A percentile compares a stretch with the other conserved stretches of the same genome.
These are phyloP conservation scores for Vanderwaltozyma polyspora DNA, from an alignment of 805 yeast genomes.

Conservation along the genomic window DNA sequence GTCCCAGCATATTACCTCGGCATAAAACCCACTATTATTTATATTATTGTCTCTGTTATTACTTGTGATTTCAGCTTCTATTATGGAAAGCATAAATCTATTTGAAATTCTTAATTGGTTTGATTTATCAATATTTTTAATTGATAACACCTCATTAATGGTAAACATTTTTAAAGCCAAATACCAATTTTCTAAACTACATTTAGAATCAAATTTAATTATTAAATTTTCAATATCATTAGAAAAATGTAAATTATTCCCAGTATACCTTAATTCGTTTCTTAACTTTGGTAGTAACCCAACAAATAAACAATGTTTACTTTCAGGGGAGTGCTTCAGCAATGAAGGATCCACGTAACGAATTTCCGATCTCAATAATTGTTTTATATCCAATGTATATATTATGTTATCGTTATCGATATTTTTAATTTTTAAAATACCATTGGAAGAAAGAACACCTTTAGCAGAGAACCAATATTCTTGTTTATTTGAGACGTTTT, in stretches of 20 bases:
- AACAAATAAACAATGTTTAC: too few species aligned
- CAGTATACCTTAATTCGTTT: too few species aligned
- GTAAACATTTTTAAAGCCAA: slow-evolving; percentile 58
- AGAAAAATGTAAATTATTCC: too few species aligned
- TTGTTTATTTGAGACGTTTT: slow-evolving; percentile 5
- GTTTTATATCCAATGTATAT: slow-evolving; percentile 46
- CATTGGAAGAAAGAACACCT: slow-evolving; percentile 59
- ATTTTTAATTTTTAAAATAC: slow-evolving; percentile 45
- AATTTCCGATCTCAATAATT: slow-evolving; percentile 33
- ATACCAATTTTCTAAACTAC: too few species aligned
- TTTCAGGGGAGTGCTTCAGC: too few species aligned
- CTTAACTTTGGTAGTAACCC: too few species aligned
- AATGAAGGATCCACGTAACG: slow-evolving; percentile 13
- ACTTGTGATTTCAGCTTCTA: slow-evolving; percentile 38
- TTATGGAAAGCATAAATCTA: slow-evolving; percentile 35
- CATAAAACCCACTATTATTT: slow-evolving; percentile 32
- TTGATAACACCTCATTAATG: slow-evolving; percentile 35
- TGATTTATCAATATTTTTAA: slow-evolving; percentile 15
- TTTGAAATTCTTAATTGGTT: slow-evolving; percentile 15
- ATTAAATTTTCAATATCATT: too few species aligned
- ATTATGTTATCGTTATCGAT: slow-evolving; percentile 55
- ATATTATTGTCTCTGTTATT: not conserved
- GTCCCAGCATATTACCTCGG: slow-evolving; percentile 65
- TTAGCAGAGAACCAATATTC: slow-evolving; percentile 67
- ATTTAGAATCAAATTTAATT: too few species aligned